phyloP scores from a whole-genome alignment of 2,329 filamentous ascomycete species.

The Ilyonectria mors-panacis region DNA sequence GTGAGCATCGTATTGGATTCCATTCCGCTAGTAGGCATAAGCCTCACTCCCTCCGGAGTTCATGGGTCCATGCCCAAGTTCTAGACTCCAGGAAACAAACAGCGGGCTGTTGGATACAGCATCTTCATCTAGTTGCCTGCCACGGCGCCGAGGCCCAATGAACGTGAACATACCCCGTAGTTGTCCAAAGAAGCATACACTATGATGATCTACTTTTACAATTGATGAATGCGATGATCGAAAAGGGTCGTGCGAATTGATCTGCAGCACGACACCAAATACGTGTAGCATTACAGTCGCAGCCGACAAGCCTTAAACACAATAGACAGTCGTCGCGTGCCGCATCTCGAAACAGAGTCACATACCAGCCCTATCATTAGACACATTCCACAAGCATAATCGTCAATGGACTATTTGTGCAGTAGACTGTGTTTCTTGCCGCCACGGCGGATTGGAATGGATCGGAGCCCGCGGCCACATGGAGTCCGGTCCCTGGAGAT shows the following conservation, averaged over 20 bases:
- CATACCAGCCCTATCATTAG: slow-evolving; percentile 37
- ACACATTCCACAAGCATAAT: slow-evolving; percentile 27
- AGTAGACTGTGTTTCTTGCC: neutral
- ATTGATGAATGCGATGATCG: too few species aligned
- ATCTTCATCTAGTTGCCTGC: neutral
- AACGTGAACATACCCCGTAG: neutral
- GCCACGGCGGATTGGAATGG: slow-evolving; percentile 39
- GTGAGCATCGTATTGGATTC: slow-evolving; percentile 30
- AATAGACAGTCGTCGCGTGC: neutral
- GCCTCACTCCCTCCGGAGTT: slow-evolving; percentile 24
- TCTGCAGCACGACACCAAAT: neutral
- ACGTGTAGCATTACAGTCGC: neutral
- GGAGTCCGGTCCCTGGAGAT: slow-evolving; percentile 37
- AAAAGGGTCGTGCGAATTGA: neutral
- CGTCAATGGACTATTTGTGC: slow-evolving; percentile 14
- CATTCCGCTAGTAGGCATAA: slow-evolving; percentile 33
- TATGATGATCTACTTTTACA: neutral
- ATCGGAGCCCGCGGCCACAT: slow-evolving; percentile 9
- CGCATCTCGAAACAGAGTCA: slow-evolving; percentile 25
- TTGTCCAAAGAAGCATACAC: neutral
- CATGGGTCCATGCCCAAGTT: slow-evolving; percentile 10
- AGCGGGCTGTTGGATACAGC: slow-evolving; percentile 2
- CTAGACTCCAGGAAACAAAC: slow-evolving; percentile 25
- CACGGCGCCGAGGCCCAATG: neutral
- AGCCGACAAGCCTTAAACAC: neutral